phyloP scores from a whole-genome alignment of 164 flowering plant genomes.

The Nelumbo lutea region DNA sequence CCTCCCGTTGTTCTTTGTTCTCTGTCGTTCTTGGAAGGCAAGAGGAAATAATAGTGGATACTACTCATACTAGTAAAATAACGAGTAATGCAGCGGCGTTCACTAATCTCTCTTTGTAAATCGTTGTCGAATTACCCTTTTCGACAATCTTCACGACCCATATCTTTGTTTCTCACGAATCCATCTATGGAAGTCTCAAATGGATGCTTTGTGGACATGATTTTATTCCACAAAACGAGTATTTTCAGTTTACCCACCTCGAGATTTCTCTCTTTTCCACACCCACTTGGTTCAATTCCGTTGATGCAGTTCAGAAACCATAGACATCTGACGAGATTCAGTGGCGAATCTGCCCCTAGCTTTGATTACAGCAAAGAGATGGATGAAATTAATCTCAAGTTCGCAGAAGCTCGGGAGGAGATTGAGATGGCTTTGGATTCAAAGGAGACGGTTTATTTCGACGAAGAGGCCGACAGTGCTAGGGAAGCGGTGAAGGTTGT shows the following conservation, averaged over 20 bases:
- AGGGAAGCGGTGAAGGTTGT: slow-evolving; percentile 64
- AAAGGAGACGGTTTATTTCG: slow-evolving; percentile 86
- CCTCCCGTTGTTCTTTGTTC: background rate
- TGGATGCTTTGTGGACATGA: background rate
- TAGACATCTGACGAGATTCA: slow-evolving; percentile 19
- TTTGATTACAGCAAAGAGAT: slow-evolving; percentile 52
- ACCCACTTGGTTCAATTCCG: slow-evolving; percentile 11
- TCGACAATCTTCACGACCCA: slow-evolving; percentile 23
- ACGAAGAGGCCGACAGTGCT: slow-evolving; percentile 86
- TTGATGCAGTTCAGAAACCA: slow-evolving; percentile 8
- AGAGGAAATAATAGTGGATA: background rate
- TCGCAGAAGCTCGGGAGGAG: slow-evolving; percentile 97
- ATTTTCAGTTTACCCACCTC: slow-evolving; percentile 11
- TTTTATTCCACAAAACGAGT: slow-evolving; percentile 9
- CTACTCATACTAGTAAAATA: background rate
- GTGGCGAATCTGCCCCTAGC: slow-evolving; percentile 19
- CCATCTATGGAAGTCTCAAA: slow-evolving; percentile 10
- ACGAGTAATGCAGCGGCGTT: slow-evolving; percentile 26
- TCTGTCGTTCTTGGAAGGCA: background rate
- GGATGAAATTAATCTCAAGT: slow-evolving; percentile 82
- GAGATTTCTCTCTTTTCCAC: slow-evolving; percentile 14
- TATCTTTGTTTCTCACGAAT: slow-evolving; percentile 18
- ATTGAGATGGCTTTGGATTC: slow-evolving; percentile 89
- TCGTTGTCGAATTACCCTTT: slow-evolving; percentile 22
- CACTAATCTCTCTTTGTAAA: slow-evolving; percentile 24